Conservation (phyloP, 805 yeast genomes). For the Metschnikowia proteae region DNA sequence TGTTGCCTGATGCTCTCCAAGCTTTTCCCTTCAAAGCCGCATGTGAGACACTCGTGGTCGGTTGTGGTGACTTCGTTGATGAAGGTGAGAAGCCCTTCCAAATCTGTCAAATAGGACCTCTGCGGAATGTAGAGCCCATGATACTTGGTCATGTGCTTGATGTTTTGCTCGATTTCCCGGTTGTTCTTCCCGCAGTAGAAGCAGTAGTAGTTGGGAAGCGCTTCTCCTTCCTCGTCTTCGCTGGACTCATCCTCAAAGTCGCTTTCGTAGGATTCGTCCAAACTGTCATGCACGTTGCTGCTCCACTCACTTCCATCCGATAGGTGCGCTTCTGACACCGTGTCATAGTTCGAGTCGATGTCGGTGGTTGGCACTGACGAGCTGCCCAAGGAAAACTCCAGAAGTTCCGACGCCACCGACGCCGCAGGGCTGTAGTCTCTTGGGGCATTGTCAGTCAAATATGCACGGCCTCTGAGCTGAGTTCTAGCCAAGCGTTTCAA, state of each 20-base stretch:
- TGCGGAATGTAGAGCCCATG: slow-evolving; percentile 48
- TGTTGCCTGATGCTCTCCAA: slow-evolving; percentile 44
- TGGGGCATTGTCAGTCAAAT: slow-evolving; percentile 16
- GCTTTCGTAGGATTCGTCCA: slow-evolving; percentile 15
- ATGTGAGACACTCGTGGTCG: slow-evolving; percentile 42
- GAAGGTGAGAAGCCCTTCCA: slow-evolving; percentile 37
- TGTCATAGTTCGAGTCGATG: slow-evolving; percentile 36
- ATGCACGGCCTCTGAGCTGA: slow-evolving; percentile 16
- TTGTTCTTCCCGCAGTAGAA: slow-evolving; percentile 56
- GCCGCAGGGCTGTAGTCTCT: slow-evolving; percentile 50
- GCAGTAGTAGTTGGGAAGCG: slow-evolving; percentile 50
- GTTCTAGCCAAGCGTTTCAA: slow-evolving; percentile 24
- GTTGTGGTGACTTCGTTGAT: slow-evolving; percentile 35
- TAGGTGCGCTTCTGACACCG: slow-evolving; percentile 49
- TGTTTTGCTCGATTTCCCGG: slow-evolving; percentile 50
- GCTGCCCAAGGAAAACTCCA: slow-evolving; percentile 55
- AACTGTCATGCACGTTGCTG: slow-evolving; percentile 13
- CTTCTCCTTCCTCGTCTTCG: slow-evolving; percentile 25
- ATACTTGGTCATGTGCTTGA: slow-evolving; percentile 41
- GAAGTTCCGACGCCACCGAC: slow-evolving; percentile 52
- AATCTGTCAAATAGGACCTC: slow-evolving; percentile 33
- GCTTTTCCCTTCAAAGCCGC: slow-evolving; percentile 42
- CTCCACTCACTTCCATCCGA: slow-evolving; percentile 21
- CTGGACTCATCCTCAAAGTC: slow-evolving; percentile 33
- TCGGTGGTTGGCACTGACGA: slow-evolving; percentile 16